Conservation (phyloP, 2,329 filamentous ascomycete genomes). For the Fusarium pseudograminearum region DNA sequence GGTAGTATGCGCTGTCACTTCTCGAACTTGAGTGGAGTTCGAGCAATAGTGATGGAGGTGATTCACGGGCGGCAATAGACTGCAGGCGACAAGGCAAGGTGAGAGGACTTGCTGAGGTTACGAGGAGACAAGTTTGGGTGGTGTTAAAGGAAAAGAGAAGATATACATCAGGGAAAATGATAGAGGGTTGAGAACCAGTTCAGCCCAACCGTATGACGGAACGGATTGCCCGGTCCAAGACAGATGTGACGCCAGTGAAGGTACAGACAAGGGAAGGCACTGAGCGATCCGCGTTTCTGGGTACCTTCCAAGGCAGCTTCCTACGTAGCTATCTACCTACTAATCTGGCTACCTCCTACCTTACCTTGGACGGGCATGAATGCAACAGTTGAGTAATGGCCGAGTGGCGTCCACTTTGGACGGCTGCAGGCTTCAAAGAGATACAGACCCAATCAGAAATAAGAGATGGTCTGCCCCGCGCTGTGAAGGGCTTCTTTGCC, state of each 20-base stretch:
- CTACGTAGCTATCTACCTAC: background rate
- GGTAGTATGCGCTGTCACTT: slow-evolving; percentile 13
- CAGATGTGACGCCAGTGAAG: slow-evolving; percentile 36
- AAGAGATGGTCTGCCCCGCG: slow-evolving; percentile 31
- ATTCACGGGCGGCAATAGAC: slow-evolving; percentile 10
- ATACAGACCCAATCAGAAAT: slow-evolving; percentile 26
- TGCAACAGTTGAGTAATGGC: slow-evolving; percentile 29
- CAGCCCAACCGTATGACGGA: slow-evolving; percentile 24
- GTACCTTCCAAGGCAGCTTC: slow-evolving; percentile 35
- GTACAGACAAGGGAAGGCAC: slow-evolving; percentile 30
- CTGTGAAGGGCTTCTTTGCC: slow-evolving; percentile 7
- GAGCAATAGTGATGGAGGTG: slow-evolving; percentile 16
- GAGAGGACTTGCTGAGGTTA: background rate
- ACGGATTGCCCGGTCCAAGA: slow-evolving; percentile 33
- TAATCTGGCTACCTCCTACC: background rate
- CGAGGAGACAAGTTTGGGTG: background rate
- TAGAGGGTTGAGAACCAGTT: background rate
- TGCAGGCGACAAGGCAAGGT: background rate
- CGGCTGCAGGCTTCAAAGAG: slow-evolving; percentile 11
- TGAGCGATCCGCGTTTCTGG: slow-evolving; percentile 27
- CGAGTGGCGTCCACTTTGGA: slow-evolving; percentile 10
- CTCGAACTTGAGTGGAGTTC: slow-evolving; percentile 17
- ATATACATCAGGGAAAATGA: slow-evolving; percentile 12
- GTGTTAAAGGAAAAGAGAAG: slow-evolving; percentile 18
- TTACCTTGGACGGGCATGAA: slow-evolving; percentile 2